phyloP scores from a whole-genome alignment of 2,329 filamentous ascomycete species.

The Hypoxylon sp. region DNA sequence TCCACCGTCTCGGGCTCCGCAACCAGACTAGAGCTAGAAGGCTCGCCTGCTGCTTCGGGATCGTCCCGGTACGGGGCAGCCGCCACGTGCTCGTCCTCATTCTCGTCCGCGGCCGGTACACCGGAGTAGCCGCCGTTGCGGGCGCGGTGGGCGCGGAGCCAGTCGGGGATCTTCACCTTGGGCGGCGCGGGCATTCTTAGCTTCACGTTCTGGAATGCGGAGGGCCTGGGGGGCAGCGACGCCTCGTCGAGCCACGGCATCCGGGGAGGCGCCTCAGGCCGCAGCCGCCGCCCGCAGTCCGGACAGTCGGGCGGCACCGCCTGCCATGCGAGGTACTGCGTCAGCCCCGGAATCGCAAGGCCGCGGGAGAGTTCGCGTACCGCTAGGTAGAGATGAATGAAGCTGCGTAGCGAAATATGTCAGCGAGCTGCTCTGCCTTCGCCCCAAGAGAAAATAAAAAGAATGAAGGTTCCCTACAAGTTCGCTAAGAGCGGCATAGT shows the following conservation, averaged over 20 bases:
- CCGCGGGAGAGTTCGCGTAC: conserved; percentile 51
- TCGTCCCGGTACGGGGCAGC: conserved; percentile 27
- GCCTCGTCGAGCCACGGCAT: conserved; percentile 36
- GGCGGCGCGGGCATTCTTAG: conserved; percentile 47
- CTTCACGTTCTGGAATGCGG: conserved; percentile 14
- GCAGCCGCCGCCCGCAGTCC: conserved; percentile 50
- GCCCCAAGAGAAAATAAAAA: no score
- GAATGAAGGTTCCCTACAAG: conserved; percentile 46
- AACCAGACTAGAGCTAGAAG: conserved; percentile 10
- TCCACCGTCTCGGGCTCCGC: conserved; percentile 26
- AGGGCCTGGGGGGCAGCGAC: conserved; percentile 18
- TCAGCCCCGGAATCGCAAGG: conserved; percentile 49
- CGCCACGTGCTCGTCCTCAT: conserved; percentile 18
- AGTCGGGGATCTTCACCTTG: conserved; percentile 20
- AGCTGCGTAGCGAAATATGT: conserved; percentile 36
- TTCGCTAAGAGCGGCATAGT: conserved; percentile 53
- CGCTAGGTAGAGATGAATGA: conserved; percentile 50
- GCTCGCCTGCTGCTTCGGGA: conserved; percentile 17
- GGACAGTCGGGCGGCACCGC: conserved; percentile 51
- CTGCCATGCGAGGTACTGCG: conserved; percentile 52
- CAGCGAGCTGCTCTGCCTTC: neutral
- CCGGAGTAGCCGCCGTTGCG: conserved; percentile 4
- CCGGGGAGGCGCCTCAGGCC: conserved; percentile 41
- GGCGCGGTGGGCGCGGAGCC: conserved; percentile 15
- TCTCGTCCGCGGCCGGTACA: conserved; percentile 25